These are phyloP conservation scores for Neofusicoccum cordaticola DNA, from an alignment of 2,329 filamentous ascomycete genomes.

Conservation along the genomic window DNA sequence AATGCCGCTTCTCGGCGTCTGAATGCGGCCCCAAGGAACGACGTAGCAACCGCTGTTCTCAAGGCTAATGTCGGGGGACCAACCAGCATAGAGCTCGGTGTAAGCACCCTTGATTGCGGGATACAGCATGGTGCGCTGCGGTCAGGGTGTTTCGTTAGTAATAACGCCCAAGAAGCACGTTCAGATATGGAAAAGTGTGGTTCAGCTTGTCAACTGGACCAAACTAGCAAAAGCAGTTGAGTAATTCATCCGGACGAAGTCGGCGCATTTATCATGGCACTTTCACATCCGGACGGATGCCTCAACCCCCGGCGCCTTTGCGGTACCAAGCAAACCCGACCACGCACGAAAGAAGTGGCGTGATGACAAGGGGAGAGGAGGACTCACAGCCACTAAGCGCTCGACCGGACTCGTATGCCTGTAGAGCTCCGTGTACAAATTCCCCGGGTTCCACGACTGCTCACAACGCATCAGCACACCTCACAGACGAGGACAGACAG, in stretches of 20 bases:
- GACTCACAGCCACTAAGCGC: neutral
- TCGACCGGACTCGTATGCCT: conserved; percentile 22
- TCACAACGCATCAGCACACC: neutral
- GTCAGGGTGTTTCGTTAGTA: neutral
- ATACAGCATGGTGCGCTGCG: neutral
- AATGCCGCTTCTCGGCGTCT: conserved; percentile 33
- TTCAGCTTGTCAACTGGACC: too few relatives aligned
- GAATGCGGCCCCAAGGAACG: conserved; percentile 47
- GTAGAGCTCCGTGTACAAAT: conserved; percentile 39
- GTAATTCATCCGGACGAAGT: too few relatives aligned
- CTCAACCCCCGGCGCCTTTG: too few relatives aligned
- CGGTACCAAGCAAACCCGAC: too few relatives aligned
- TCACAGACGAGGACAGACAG: neutral
- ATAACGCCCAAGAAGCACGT: too few relatives aligned
- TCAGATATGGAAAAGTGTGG: too few relatives aligned
- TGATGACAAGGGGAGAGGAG: neutral
- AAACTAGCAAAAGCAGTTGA: too few relatives aligned
- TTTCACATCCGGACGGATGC: too few relatives aligned
- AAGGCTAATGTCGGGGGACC: conserved; percentile 5
- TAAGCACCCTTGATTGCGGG: conserved; percentile 13
- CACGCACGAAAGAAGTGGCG: too few relatives aligned
- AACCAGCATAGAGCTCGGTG: conserved; percentile 17
- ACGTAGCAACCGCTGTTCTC: conserved; percentile 34
- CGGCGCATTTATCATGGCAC: too few relatives aligned
- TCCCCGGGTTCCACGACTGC: conserved; percentile 39